phyloP scores from a whole-genome alignment of 2,329 filamentous ascomycete genomes.

The Geosmithia putterillii region DNA sequence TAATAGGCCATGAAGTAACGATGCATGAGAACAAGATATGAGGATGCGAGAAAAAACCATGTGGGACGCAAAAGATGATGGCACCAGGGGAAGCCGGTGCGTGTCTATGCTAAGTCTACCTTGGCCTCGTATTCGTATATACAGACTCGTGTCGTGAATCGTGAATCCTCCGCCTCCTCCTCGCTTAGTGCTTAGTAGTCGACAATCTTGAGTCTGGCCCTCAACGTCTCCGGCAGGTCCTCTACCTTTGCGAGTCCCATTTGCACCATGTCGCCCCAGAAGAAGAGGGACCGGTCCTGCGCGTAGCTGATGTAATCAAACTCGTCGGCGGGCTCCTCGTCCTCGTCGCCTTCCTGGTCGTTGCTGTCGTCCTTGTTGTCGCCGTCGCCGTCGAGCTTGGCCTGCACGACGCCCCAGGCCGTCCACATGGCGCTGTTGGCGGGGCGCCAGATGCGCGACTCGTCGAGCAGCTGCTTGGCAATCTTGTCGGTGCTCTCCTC shows the following conservation, averaged over 20 bases:
- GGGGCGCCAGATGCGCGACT: constrained; percentile 74
- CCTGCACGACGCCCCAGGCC: constrained; percentile 93
- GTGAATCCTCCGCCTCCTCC: background rate
- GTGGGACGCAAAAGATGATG: too few species aligned
- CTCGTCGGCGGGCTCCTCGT: constrained; percentile 50
- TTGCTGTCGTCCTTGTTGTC: constrained; percentile 23
- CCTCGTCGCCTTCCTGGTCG: constrained; percentile 26
- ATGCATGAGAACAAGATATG: too few species aligned
- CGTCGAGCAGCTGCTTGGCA: constrained; percentile 59
- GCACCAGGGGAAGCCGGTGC: too few species aligned
- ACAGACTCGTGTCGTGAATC: background rate
- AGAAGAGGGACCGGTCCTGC: constrained; percentile 81
- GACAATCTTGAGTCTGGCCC: constrained; percentile 54
- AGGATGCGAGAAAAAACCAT: too few species aligned
- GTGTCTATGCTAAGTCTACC: background rate
- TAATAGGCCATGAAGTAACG: too few species aligned
- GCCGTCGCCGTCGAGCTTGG: constrained; percentile 67
- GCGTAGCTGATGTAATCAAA: constrained; percentile 93
- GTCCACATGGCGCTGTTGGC: constrained; percentile 88
- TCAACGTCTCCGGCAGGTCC: constrained; percentile 62
- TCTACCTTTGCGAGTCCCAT: constrained; percentile 64
- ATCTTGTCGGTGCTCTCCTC: constrained; percentile 55
- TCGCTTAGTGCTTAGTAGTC: constrained; percentile 34
- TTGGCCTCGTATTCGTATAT: background rate
- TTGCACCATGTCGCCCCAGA: constrained; percentile 80